A percentile compares a stretch with the other conserved stretches of the same genome.
Conservation (phyloP, 331 rosid genomes). For the Saraca asoca region DNA sequence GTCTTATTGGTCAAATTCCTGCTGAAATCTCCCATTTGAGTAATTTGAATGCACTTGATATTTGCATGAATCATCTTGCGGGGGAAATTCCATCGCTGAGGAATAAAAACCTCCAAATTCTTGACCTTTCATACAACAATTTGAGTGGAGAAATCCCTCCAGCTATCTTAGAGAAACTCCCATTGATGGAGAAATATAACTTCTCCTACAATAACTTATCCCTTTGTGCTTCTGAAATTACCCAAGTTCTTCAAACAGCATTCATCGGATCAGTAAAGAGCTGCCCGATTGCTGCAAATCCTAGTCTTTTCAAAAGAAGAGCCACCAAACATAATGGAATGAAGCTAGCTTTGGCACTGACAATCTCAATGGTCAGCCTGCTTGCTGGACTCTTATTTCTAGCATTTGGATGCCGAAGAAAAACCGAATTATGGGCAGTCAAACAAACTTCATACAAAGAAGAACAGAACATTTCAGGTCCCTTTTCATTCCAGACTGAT, state of each 20-base stretch:
- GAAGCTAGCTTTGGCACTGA: constrained; percentile 73
- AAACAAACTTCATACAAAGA: constrained; percentile 80
- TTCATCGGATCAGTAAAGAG: constrained; percentile 71
- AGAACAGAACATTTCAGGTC: constrained; percentile 85
- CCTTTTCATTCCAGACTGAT: constrained; percentile 92
- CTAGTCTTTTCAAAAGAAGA: constrained; percentile 48
- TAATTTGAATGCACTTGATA: constrained; percentile 65
- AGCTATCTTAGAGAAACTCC: constrained; percentile 59
- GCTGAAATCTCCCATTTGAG: constrained; percentile 53
- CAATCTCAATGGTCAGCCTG: constrained; percentile 69
- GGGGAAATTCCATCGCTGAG: constrained; percentile 60
- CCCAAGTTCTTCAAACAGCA: constrained; percentile 48
- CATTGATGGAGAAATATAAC: constrained; percentile 76
- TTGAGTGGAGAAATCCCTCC: constrained; percentile 77
- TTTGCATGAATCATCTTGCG: constrained; percentile 73
- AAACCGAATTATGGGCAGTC: constrained; percentile 68
- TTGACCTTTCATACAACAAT: constrained; percentile 81
- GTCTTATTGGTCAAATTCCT: constrained; percentile 70
- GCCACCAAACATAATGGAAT: constrained; percentile 49
- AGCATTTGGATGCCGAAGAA: constrained; percentile 82
- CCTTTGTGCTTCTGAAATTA: constrained; percentile 66
- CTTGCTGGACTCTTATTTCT: constrained; percentile 73
- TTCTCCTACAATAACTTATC: constrained; percentile 88
- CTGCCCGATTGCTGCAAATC: constrained; percentile 92
- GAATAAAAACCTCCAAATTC: constrained; percentile 52